Conservation (phyloP, 306 rosid species). For the Erythrophleum fordii region DNA sequence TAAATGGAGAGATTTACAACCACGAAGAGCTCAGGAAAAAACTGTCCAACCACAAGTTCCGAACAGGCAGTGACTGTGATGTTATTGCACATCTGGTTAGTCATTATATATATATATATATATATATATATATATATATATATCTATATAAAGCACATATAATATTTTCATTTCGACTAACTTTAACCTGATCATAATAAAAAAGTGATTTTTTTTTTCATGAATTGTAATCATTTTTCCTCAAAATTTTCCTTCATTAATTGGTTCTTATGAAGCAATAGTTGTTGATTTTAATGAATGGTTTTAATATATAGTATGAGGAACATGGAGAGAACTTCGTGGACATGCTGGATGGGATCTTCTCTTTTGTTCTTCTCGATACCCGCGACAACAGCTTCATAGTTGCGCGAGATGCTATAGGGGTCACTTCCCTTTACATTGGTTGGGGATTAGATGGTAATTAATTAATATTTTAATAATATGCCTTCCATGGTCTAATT, state of each 20-base stretch:
- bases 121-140: no score
- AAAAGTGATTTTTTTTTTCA: background rate
- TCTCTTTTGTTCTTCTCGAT: constrained; percentile 76
- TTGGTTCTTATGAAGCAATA: background rate
- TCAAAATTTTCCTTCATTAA: background rate
- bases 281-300: background rate
- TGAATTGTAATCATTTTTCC: background rate
- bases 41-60: constrained; percentile 67
- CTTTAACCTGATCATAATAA: background rate
- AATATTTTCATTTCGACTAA: no score
- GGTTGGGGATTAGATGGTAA: constrained; percentile 92
- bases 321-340: constrained; percentile 75
- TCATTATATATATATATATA: no score
- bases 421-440: constrained; percentile 85
- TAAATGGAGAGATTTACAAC: constrained; percentile 88
- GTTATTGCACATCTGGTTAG: constrained; percentile 84
- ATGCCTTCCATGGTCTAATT: background rate
- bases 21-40: constrained; percentile 76
- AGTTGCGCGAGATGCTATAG: constrained; percentile 86
- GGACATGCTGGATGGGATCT: constrained; percentile 85
- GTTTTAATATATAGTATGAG: constrained; percentile 58
- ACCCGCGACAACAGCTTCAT: constrained; percentile 88
- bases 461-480: background rate
- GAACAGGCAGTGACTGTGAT: constrained; percentile 86
- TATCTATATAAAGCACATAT: no score